phyloP scores from a whole-genome alignment of 805 yeast genomes.

The Kuraishia capsulata region DNA sequence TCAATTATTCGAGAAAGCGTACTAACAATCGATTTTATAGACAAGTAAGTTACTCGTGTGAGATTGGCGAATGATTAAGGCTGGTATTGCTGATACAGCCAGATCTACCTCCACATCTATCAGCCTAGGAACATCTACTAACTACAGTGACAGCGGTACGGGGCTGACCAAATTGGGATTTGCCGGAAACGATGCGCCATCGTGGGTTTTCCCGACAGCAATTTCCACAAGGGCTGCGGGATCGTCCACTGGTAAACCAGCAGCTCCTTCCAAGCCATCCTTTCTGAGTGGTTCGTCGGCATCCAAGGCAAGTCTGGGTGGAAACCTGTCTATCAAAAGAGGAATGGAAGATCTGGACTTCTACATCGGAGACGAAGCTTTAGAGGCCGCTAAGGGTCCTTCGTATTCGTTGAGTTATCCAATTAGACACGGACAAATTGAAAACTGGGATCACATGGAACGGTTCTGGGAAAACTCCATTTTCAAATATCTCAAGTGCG shows the following conservation, averaged over 20 bases:
- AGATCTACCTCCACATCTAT: slow-evolving; percentile 5
- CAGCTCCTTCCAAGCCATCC: slow-evolving; percentile 38
- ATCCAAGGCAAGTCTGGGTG: slow-evolving; percentile 17
- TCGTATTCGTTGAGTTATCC: slow-evolving; percentile 85
- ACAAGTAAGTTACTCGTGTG: slow-evolving; percentile 16
- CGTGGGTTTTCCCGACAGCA: slow-evolving; percentile 95
- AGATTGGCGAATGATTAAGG: neutral
- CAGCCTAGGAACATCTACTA: no score
- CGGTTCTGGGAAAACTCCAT: slow-evolving; percentile 97
- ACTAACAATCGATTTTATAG: slow-evolving; percentile 8
- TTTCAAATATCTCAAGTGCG: slow-evolving; percentile 92
- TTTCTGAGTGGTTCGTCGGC: slow-evolving; percentile 19
- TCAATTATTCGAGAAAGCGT: no score
- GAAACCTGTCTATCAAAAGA: slow-evolving; percentile 54
- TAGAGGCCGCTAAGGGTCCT: slow-evolving; percentile 85
- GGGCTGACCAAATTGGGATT: slow-evolving; percentile 96
- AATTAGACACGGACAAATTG: slow-evolving; percentile 95
- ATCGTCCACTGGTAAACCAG: slow-evolving; percentile 25
- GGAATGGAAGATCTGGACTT: slow-evolving; percentile 94
- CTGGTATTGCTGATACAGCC: neutral
- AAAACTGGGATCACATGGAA: slow-evolving; percentile 99
- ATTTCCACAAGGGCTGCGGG: slow-evolving; percentile 65
- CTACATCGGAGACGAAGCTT: slow-evolving; percentile 92
- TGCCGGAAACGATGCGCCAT: slow-evolving; percentile 98
- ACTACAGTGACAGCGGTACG: slow-evolving; percentile 75